Percentiles rank a stretch among this genome's conserved stretches.
These are phyloP conservation scores for Arthrobotrys pseudoclavata DNA, from an alignment of 2,329 filamentous ascomycete species.

Conservation along the genomic window DNA sequence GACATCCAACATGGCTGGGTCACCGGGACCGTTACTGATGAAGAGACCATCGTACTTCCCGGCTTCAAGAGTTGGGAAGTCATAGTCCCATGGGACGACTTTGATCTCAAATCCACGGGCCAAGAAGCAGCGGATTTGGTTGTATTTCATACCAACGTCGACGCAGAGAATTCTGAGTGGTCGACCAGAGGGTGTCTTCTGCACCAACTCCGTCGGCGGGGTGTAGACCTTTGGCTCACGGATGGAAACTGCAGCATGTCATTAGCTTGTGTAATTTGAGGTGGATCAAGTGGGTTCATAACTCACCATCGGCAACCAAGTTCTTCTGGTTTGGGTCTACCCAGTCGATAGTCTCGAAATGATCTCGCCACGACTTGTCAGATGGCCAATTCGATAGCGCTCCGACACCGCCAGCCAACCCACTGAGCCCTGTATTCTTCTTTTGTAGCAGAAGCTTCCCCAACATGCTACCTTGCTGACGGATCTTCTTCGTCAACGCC, in stretches of 20 bases:
- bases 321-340: slow-evolving; percentile 92
- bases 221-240: slow-evolving; percentile 87
- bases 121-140: slow-evolving; percentile 93
- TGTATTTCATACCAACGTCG: slow-evolving; percentile 98
- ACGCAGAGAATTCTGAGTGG: slow-evolving; percentile 89
- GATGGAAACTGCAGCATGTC: slow-evolving; percentile 78
- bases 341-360: slow-evolving; percentile 88
- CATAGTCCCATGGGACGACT: slow-evolving; percentile 95
- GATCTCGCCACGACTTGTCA: slow-evolving; percentile 70
- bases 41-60: slow-evolving; percentile 96
- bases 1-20: slow-evolving; percentile 84
- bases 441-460: slow-evolving; percentile 83
- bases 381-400: slow-evolving; percentile 65
- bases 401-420: slow-evolving; percentile 66
- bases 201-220: slow-evolving; percentile 77
- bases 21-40: slow-evolving; percentile 96
- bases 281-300: slow-evolving; percentile 28
- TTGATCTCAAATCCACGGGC: slow-evolving; percentile 92
- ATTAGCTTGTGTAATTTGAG: slow-evolving; percentile 52
- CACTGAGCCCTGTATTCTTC: slow-evolving; percentile 66
- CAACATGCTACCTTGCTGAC: slow-evolving; percentile 95
- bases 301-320: slow-evolving; percentile 91
- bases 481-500: slow-evolving; percentile 91
- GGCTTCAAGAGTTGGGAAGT: slow-evolving; percentile 81
- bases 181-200: slow-evolving; percentile 90